Base-by-base conservation (phyloP, 2,329 filamentous ascomycete species). In the Ceratocystis ficicola region DNA sequence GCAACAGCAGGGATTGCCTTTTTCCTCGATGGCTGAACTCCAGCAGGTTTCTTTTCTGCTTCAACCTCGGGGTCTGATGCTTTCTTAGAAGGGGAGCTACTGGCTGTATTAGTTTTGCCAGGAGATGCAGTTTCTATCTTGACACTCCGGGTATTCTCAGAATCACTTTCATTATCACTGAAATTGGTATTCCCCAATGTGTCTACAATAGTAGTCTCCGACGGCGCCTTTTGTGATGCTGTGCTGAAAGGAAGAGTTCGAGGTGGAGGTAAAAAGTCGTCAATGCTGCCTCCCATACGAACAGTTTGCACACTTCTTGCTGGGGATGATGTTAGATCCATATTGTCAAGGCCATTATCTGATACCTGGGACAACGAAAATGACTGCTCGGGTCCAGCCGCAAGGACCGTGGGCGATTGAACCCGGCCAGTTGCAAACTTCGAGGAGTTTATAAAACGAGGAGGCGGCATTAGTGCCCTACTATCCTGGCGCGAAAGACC, bases 201-300 rank as follows among this genome's bases (percentile, higher is more conserved):
- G 17, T 36, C 25, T 59, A n/a, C n/a, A 8, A 2, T 2, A 4
- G 8, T 59, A 30, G 55, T 10, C 32, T 36, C 28, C 8, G 5
- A 4, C 32, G 15, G 15, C 44, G 7, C 1, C 20, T 41, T 57
- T 57, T 52, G 30, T 46, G 15, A 55, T n/a, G 25, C 28, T 48
- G 30, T 44, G 28, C 48, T 46, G 28, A 68, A 68, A 12, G 67
- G 67, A 22, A 68, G 55, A 2, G 50, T 63, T 30, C 67, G 64
- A 46, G 64, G 61, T 59, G 67, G 67, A 12, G 67, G 67, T 28
- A 68, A 25, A 30, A 64, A 36, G 25, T 64, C 60, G 15, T 66
- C 44, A 48, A 66, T 66, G 10, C 60, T 57, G 8, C 25, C 28
- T 25, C 55, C 55, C n/a, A 59, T 17, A 20, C 17, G 28, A 36